A percentile compares a stretch with the other conserved stretches of the same genome.
phyloP scores from a whole-genome alignment of 345 rosid species.

The Eucalyptus polybractea region DNA sequence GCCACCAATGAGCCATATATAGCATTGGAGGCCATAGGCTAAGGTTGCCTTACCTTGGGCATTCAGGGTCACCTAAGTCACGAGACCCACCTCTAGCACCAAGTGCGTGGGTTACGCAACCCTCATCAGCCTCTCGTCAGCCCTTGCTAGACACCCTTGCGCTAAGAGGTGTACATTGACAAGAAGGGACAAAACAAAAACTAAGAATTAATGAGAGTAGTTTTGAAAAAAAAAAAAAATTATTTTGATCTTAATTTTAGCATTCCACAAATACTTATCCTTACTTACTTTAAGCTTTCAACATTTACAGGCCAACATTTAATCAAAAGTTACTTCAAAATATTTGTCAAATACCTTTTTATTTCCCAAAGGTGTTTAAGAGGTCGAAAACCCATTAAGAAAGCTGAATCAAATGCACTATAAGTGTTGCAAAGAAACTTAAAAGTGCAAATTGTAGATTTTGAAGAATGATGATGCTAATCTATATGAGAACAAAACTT shows the following conservation, averaged over 20 bases:
- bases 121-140: fast-evolving
- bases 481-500: background rate
- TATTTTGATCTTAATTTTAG: too few relatives aligned
- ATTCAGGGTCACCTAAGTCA: fast-evolving
- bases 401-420: too few relatives aligned
- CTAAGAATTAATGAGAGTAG: too few relatives aligned
- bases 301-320: fast-evolving
- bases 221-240: fast-evolving
- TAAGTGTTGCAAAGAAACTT: background rate
- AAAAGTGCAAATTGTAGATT: background rate
- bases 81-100: fast-evolving
- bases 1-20: too few relatives aligned
- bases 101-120: fast-evolving
- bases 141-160: fast-evolving
- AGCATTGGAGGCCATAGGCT: too few relatives aligned
- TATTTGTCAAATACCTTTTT: fast-evolving
- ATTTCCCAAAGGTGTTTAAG: too few relatives aligned
- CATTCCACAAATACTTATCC: fast-evolving
- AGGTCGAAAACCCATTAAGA: too few relatives aligned
- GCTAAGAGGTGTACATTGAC: too few relatives aligned
- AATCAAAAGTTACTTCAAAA: too few relatives aligned
- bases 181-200: too few relatives aligned
- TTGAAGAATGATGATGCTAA: background rate
- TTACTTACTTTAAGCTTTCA: too few relatives aligned
- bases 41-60: too few relatives aligned